Evolutionary conservation across 176 grass and related monocot genomes (phyloP).

Genomic region (Coix lacrymajobi): DNA sequence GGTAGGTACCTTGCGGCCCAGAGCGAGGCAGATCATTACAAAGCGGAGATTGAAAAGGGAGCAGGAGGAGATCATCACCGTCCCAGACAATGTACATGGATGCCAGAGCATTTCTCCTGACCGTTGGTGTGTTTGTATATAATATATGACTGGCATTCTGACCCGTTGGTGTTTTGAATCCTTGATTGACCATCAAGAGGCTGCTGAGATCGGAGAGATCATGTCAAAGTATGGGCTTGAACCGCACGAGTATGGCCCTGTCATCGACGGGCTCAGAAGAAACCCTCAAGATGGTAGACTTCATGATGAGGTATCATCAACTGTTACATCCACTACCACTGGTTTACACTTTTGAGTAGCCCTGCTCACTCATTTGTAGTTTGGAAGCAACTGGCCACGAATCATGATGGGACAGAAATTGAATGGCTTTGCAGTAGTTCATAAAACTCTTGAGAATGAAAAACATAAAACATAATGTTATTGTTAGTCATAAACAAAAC

Average conservation of each 20-base stretch:
- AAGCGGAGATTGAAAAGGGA: constrained; percentile 70
- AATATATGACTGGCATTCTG: neutral
- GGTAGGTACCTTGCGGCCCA: constrained; percentile 79
- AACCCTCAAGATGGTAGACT: constrained; percentile 82
- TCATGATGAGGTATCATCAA: constrained; percentile 86
- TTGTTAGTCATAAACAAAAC: neutral
- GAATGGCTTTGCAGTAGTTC: neutral
- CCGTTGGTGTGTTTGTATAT: neutral
- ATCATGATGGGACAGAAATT: neutral
- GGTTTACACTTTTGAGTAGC: neutral
- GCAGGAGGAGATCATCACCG: constrained; percentile 67
- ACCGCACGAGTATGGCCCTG: constrained; percentile 63
- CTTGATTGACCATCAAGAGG: constrained; percentile 49
- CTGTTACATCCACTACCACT: neutral
- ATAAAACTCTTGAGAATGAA: neutral
- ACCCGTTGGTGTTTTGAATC: neutral
- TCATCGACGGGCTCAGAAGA: constrained; percentile 58
- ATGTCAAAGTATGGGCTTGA: constrained; percentile 67
- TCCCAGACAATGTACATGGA: constrained; percentile 64
- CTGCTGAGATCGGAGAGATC: constrained; percentile 82
- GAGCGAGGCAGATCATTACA: constrained; percentile 86
- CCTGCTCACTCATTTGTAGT: neutral
- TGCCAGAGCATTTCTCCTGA: neutral
- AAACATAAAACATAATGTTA: neutral
- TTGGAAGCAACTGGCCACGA: neutral